Evolutionary conservation across 306 rosid species (phyloP).

Genomic region (Leucaena leucocephala): DNA sequence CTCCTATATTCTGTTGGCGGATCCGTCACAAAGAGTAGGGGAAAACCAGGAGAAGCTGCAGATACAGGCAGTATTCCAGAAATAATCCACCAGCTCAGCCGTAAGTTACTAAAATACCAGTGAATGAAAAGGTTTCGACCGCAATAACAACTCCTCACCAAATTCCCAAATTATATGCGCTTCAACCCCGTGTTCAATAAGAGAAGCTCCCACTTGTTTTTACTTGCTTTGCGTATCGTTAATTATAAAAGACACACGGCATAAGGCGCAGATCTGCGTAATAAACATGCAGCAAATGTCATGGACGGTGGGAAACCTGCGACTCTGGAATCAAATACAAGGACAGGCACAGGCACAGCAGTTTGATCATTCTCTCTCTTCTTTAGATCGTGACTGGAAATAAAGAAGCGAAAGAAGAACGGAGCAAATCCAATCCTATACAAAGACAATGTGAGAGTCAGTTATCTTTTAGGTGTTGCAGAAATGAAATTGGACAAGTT

Average conservation of each 20-base stretch:
- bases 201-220: not conserved
- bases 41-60: conserved; percentile 23
- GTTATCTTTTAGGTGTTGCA: not conserved
- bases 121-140: not conserved
- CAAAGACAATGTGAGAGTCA: not conserved
- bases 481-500: conserved; percentile 14
- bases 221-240: not conserved
- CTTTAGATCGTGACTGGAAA: conserved; percentile 29
- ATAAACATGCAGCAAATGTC: conserved; percentile 17
- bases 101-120: not conserved
- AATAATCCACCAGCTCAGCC: not conserved
- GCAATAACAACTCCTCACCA: not conserved
- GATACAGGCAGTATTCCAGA: not conserved
- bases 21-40: conserved; percentile 57
- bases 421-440: not conserved
- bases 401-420: not conserved
- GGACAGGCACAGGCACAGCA: not conserved
- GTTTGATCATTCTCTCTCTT: not conserved
- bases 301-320: not conserved
- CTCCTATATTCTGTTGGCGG: conserved; percentile 56
- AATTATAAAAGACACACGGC: not conserved
- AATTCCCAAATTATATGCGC: not conserved
- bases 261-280: conserved; percentile 39
- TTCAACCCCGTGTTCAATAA: not conserved
- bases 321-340: not conserved